Evolutionary conservation across 2,329 filamentous ascomycete species (phyloP).

Genomic region (Cladophialophora immunda): DNA sequence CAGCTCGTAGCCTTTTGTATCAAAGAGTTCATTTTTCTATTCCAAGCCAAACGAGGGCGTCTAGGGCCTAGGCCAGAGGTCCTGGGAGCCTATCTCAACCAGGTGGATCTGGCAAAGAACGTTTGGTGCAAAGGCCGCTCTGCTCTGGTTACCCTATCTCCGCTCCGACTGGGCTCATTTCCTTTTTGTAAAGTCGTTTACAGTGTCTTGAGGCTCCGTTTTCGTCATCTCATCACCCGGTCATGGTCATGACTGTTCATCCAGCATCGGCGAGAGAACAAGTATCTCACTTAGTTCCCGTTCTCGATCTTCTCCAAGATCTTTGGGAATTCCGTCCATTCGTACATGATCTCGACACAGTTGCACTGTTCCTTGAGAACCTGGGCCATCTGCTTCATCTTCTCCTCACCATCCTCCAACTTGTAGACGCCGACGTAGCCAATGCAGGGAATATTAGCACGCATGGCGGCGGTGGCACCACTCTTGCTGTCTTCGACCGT

Average conservation of each 20-base stretch:
- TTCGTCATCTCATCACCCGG: slow-evolving; percentile 1
- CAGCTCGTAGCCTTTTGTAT: background rate
- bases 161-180: background rate
- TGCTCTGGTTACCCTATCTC: slow-evolving; percentile 3
- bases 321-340: slow-evolving; percentile 59
- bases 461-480: slow-evolving; percentile 79
- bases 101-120: background rate
- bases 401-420: slow-evolving; percentile 69
- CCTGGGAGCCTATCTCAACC: background rate
- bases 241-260: slow-evolving; percentile 1
- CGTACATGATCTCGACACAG: slow-evolving; percentile 60
- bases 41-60: slow-evolving; percentile 9
- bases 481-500: slow-evolving; percentile 92
- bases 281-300: background rate
- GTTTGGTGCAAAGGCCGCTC: background rate
- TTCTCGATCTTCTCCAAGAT: slow-evolving; percentile 55
- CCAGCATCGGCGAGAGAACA: background rate
- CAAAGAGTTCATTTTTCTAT: slow-evolving; percentile 20
- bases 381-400: slow-evolving; percentile 77
- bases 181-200: slow-evolving; percentile 1
- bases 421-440: slow-evolving; percentile 86
- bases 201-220: background rate
- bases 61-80: background rate
- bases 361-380: slow-evolving; percentile 65
- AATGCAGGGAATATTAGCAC: slow-evolving; percentile 81